Conservation (phyloP, 371 early-diverging fungal species). For the Blakeslea trispora region DNA sequence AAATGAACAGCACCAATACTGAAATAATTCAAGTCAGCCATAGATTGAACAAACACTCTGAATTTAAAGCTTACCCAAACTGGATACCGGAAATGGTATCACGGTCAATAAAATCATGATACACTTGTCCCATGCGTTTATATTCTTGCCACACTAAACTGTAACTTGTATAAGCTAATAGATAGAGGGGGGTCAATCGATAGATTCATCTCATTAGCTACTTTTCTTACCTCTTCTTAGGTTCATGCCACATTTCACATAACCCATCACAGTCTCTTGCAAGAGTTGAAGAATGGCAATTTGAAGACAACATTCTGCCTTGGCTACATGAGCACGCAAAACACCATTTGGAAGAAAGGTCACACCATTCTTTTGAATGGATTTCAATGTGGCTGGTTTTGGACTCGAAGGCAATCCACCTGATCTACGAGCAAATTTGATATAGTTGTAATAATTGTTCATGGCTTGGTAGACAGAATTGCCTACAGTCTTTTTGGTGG, state of each 20-base stretch:
- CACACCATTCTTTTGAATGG: constrained; percentile 35
- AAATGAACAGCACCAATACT: constrained; percentile 69
- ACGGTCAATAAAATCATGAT: constrained; percentile 49
- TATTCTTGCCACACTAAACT: constrained; percentile 59
- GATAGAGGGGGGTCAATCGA: no score
- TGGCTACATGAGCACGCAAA: constrained; percentile 60
- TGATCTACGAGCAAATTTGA: constrained; percentile 44
- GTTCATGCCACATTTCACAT: constrained; percentile 67
- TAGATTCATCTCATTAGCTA: no score
- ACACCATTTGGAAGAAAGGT: constrained; percentile 59
- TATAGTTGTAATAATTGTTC: constrained; percentile 45
- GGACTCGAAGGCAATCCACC: constrained; percentile 41
- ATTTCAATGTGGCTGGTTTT: constrained; percentile 38
- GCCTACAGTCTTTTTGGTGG: constrained; percentile 54
- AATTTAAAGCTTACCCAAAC: constrained; percentile 56
- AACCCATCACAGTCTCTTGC: constrained; percentile 63
- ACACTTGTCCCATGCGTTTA: constrained; percentile 52
- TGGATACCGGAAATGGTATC: constrained; percentile 57
- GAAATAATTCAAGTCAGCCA: no score
- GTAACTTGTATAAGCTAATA: constrained; percentile 53
- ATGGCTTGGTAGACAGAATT: constrained; percentile 45
- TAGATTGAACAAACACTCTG: no score
- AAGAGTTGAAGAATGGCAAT: constrained; percentile 62
- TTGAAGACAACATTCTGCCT: constrained; percentile 62
- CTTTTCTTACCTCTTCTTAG: constrained; percentile 58